These are phyloP conservation scores for Flaveria ramosissima DNA, from an alignment of 129 eudicot genomes.

Conservation along the genomic window DNA sequence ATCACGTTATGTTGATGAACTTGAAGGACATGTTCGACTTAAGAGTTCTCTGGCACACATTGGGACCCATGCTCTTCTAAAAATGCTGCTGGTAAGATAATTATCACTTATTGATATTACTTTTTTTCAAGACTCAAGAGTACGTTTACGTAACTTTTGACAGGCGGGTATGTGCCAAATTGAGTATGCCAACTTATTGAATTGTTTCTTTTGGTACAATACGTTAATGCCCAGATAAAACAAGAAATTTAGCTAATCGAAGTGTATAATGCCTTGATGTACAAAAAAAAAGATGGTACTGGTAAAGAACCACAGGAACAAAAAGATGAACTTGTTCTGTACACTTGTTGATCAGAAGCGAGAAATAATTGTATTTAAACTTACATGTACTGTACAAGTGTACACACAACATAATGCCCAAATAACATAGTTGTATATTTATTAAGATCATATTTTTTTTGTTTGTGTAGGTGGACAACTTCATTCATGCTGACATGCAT, in stretches of 20 bases:
- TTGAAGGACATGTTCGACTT: slow-evolving; percentile 70
- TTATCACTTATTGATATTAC: neutral
- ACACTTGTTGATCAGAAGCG: neutral
- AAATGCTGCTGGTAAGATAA: slow-evolving; percentile 77
- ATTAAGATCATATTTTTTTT: neutral
- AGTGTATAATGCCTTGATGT: neutral
- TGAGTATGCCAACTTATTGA: neutral
- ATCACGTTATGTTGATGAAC: slow-evolving; percentile 75
- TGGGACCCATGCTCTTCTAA: slow-evolving; percentile 88
- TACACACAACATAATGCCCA: neutral
- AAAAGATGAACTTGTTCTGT: slow-evolving; percentile 9
- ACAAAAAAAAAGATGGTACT: neutral
- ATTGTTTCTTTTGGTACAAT: neutral
- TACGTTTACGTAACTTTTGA: too few species aligned
- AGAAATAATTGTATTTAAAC: neutral
- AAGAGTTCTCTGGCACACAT: slow-evolving; percentile 86
- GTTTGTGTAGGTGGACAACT: slow-evolving; percentile 77
- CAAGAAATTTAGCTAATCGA: neutral
- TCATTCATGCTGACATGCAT: slow-evolving; percentile 98
- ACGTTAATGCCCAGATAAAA: slow-evolving; percentile 1
- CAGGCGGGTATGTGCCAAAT: too few species aligned
- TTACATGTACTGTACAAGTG: neutral
- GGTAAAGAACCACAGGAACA: neutral
- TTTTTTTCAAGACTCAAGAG: too few species aligned
- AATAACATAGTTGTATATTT: neutral